Percentiles rank a stretch among this genome's conserved stretches.
phyloP scores from a whole-genome alignment of 1,284 basidiomycete species.

The Waitea zeae region DNA sequence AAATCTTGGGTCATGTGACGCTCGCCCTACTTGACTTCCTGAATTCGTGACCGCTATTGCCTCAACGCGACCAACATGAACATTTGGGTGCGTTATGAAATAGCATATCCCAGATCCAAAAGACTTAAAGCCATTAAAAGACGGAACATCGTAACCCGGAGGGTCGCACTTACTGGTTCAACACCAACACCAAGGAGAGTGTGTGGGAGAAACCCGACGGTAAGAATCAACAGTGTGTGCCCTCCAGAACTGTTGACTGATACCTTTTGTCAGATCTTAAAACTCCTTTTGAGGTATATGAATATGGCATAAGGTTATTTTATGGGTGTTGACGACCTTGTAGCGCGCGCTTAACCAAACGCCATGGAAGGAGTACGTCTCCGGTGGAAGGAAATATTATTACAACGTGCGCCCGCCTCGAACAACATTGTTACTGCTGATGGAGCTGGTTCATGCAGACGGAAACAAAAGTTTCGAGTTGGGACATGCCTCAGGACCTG shows the following conservation, averaged over 20 bases:
- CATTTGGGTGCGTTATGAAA: background rate
- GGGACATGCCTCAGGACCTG: slow-evolving; percentile 88
- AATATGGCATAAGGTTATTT: background rate
- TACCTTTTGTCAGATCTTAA: slow-evolving; percentile 38
- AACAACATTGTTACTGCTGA: background rate
- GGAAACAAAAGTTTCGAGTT: slow-evolving; percentile 79
- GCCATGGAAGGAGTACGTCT: slow-evolving; percentile 87
- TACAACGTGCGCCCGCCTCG: slow-evolving; percentile 47
- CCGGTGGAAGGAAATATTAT: slow-evolving; percentile 82
- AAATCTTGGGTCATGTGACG: too few relatives aligned
- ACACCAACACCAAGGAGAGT: slow-evolving; percentile 57
- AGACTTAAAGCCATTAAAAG: slow-evolving; percentile 15
- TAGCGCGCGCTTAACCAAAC: slow-evolving; percentile 79
- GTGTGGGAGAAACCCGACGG: slow-evolving; percentile 84
- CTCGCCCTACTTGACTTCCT: too few relatives aligned
- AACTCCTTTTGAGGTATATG: slow-evolving; percentile 68
- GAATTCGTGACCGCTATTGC: too few relatives aligned
- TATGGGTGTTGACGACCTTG: background rate
- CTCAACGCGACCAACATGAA: too few relatives aligned
- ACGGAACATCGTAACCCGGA: slow-evolving; percentile 72
- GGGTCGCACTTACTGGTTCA: slow-evolving; percentile 79
- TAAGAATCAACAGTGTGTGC: too few relatives aligned
- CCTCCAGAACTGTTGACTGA: slow-evolving; percentile 7
- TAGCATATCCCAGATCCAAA: background rate
- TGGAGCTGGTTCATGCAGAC: slow-evolving; percentile 28